phyloP scores from a whole-genome alignment of 2,329 filamentous ascomycete genomes.

The Hypoxylon sp. region DNA sequence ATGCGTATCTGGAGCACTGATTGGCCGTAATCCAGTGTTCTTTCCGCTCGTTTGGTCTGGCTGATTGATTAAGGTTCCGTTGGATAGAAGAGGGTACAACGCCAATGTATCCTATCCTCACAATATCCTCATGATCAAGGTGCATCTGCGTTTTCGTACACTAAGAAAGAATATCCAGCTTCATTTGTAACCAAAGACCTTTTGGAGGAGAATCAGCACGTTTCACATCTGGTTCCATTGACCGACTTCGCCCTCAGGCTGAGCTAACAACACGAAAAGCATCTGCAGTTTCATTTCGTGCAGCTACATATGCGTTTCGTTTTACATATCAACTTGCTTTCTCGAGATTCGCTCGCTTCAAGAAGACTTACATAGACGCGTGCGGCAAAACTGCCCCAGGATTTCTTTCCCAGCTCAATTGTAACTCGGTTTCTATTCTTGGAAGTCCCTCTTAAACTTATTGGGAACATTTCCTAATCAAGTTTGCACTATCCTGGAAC shows the following conservation, averaged over 20 bases:
- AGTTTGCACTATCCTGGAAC: slow-evolving; percentile 30
- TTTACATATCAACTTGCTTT: slow-evolving; percentile 17
- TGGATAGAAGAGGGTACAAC: not conserved
- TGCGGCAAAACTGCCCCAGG: slow-evolving; percentile 33
- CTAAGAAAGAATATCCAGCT: not conserved
- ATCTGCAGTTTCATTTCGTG: slow-evolving; percentile 22
- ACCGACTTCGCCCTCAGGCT: slow-evolving; percentile 26
- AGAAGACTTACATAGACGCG: slow-evolving; percentile 23
- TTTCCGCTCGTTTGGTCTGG: not conserved
- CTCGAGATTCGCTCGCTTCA: slow-evolving; percentile 21
- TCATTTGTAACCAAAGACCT: not conserved
- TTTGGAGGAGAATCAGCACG: slow-evolving; percentile 3
- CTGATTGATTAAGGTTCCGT: not conserved
- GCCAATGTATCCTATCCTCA: no score
- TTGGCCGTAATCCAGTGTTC: slow-evolving; percentile 19
- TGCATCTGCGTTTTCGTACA: not conserved
- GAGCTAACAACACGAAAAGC: slow-evolving; percentile 4
- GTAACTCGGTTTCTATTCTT: slow-evolving; percentile 39
- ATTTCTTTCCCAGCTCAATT: slow-evolving; percentile 31
- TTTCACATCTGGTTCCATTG: slow-evolving; percentile 27
- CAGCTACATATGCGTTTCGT: slow-evolving; percentile 10
- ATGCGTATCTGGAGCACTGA: slow-evolving; percentile 28
- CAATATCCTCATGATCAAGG: not conserved
- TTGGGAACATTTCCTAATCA: slow-evolving; percentile 30
- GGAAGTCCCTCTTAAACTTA: slow-evolving; percentile 23